These are phyloP conservation scores for Leptomonas pyrrhocoris DNA, from an alignment of 208 protist species.

Conservation along the genomic window DNA sequence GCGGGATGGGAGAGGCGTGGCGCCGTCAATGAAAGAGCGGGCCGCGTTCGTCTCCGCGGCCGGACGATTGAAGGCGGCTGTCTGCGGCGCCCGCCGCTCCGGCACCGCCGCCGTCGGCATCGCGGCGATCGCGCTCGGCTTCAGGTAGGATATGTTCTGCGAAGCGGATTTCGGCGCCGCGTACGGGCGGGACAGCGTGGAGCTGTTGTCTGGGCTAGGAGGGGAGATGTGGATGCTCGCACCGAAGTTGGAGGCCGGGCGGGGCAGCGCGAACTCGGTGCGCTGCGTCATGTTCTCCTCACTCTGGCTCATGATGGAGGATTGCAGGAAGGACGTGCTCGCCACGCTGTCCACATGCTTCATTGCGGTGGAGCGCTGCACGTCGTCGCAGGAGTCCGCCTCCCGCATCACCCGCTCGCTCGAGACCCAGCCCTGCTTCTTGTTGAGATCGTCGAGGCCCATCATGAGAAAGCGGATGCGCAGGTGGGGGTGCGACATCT, in stretches of 20 bases:
- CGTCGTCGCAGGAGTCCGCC: constrained; percentile 39
- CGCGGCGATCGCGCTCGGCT: constrained; percentile 8
- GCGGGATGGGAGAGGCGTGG: constrained; percentile 15
- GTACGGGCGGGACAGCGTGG: constrained; percentile 6
- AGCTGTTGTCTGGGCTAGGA: constrained; percentile 15
- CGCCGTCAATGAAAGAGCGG: constrained; percentile 17
- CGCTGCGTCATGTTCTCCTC: constrained; percentile 27
- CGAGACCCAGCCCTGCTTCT: constrained; percentile 53
- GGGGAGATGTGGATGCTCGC: constrained; percentile 19
- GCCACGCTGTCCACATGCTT: constrained; percentile 34
- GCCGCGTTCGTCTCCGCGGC: constrained; percentile 12
- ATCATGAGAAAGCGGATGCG: constrained; percentile 86
- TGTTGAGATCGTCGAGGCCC: constrained; percentile 69
- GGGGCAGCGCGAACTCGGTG: constrained; percentile 22
- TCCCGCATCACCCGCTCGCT: constrained; percentile 37
- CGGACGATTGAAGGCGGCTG: constrained; percentile 8
- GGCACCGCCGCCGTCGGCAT: not conserved
- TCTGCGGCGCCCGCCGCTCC: constrained; percentile 15
- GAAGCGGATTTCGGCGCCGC: constrained; percentile 17
- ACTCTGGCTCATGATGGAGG: constrained; percentile 34
- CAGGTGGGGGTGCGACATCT: constrained; percentile 60
- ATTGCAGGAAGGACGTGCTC: constrained; percentile 32
- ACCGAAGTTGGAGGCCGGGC: constrained; percentile 16
- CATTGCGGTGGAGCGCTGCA: constrained; percentile 29
- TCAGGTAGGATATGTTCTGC: constrained; percentile 17